Percentiles rank a stretch among this genome's conserved stretches.
phyloP scores from a whole-genome alignment of 495 filamentous ascomycete genomes.

The Sabuloglossum arenarium region DNA sequence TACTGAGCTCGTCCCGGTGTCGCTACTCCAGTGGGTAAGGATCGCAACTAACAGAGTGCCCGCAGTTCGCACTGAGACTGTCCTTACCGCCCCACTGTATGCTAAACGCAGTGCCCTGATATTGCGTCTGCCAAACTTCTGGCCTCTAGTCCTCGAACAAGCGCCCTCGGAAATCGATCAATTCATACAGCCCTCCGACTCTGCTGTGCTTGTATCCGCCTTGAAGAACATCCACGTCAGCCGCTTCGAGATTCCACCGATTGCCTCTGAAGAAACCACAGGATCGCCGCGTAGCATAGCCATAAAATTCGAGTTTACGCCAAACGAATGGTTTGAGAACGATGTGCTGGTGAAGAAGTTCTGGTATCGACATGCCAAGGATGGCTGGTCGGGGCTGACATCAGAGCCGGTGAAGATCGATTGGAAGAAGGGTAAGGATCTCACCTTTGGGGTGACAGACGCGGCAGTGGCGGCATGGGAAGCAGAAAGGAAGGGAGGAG shows the following conservation, averaged over 20 bases:
- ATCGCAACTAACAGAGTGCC: neutral
- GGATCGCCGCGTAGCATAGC: conserved; percentile 44
- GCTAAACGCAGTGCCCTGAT: conserved; percentile 46
- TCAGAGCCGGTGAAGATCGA: conserved; percentile 68
- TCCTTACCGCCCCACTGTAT: conserved; percentile 36
- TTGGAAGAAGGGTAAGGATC: conserved; percentile 69
- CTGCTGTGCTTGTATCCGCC: conserved; percentile 36
- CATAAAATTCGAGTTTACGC: conserved; percentile 37
- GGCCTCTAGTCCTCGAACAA: conserved; percentile 70
- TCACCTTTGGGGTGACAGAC: conserved; percentile 60
- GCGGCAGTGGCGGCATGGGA: conserved; percentile 46
- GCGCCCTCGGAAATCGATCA: conserved; percentile 66
- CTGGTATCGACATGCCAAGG: conserved; percentile 46
- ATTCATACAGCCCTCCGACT: conserved; percentile 61
- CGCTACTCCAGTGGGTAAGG: neutral
- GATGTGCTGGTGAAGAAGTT: conserved; percentile 69
- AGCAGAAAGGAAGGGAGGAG: conserved; percentile 32
- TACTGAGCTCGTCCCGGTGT: neutral
- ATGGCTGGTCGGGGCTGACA: conserved; percentile 51
- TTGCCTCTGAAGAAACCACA: conserved; percentile 19
- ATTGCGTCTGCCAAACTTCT: conserved; percentile 59
- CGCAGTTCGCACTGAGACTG: conserved; percentile 30
- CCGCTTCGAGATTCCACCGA: conserved; percentile 42
- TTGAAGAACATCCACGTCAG: conserved; percentile 44
- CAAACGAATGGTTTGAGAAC: conserved; percentile 60